phyloP scores from a whole-genome alignment of 805 yeast genomes.

The Candida palmyrensis region DNA sequence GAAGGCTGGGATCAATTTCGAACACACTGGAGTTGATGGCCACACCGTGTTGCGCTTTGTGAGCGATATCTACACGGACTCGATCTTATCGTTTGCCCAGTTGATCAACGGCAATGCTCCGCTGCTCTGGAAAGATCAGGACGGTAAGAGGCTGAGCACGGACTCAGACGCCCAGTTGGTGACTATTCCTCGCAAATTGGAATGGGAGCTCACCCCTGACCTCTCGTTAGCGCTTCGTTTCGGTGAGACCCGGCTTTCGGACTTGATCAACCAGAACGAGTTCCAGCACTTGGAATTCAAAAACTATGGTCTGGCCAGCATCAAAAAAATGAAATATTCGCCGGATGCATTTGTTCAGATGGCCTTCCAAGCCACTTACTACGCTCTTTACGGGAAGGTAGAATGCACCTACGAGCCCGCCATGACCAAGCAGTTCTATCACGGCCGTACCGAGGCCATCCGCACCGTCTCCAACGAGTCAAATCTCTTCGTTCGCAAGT shows the following conservation, averaged over 20 bases:
- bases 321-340: constrained; percentile 79
- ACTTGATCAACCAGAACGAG: constrained; percentile 84
- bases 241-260: constrained; percentile 86
- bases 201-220: constrained; percentile 79
- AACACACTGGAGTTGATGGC: constrained; percentile 94
- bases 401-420: constrained; percentile 96
- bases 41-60: constrained; percentile 88
- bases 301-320: constrained; percentile 66
- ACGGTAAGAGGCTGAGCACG: constrained; percentile 35
- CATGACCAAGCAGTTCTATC: constrained; percentile 83
- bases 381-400: constrained; percentile 86
- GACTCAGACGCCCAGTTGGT: constrained; percentile 24
- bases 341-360: constrained; percentile 95
- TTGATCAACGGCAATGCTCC: constrained; percentile 75
- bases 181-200: constrained; percentile 79
- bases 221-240: constrained; percentile 75
- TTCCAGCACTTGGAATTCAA: constrained; percentile 75
- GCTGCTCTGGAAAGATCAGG: constrained; percentile 53
- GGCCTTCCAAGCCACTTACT: constrained; percentile 90
- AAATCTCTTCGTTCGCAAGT: constrained; percentile 75
- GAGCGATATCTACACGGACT: constrained; percentile 86
- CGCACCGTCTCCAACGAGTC: constrained; percentile 80
- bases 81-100: constrained; percentile 80
- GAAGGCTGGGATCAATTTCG: constrained; percentile 89
- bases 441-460: constrained; percentile 91